Base-by-base conservation (phyloP, 176 grass and related monocot genomes). In the Pontederia crassipes region DNA sequence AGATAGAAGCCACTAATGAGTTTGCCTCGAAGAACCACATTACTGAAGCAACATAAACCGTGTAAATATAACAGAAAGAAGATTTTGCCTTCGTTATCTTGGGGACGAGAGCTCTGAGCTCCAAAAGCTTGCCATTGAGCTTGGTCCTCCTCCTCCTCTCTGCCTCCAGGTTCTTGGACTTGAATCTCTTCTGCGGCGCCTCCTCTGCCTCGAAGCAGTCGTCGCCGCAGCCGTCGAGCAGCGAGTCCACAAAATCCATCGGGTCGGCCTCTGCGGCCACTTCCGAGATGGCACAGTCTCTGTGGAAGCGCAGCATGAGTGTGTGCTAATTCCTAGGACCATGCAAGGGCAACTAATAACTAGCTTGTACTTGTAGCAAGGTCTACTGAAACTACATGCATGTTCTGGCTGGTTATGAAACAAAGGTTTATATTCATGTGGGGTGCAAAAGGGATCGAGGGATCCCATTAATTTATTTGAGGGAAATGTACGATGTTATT, bases 151-250 rank as follows among this genome's bases (percentile, higher is more conserved):
- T 75, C 71, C 71, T 62, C 49, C 93, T 74, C 72, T 97, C 93
- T 9, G 93, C 93, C 48, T 65, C 81, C 12, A 97, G 77, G 72
- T 97, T 97, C 80, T 97, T 92, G 13, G 93, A 97, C 79, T 97
- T 97, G 77, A 57, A 97, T 57, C 29, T 74, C 12, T 6, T 27
- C 52, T 74, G 59, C 2, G 58, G 50, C 71, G n/a, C 51, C 50
- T 55, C 76, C 55, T 66, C 28, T 11, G 10, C 60, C 16, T 14
- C 59, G 45, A 50, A 75, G n/a, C 45, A 54, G 9, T 57, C 78
- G 49, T 78, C 76, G 45, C 47, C 65, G 13, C 28, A 73, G 40
- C 66, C 62, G 13, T 72, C 71, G 11, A 78, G 46, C 52, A 67
- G 57, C 8, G 61, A 74, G 2, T 69, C 82, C 8, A 67, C 84